Percentiles rank a stretch among this genome's conserved stretches.
Conservation (phyloP, 345 rosid species). For the Citrus unshiu region DNA sequence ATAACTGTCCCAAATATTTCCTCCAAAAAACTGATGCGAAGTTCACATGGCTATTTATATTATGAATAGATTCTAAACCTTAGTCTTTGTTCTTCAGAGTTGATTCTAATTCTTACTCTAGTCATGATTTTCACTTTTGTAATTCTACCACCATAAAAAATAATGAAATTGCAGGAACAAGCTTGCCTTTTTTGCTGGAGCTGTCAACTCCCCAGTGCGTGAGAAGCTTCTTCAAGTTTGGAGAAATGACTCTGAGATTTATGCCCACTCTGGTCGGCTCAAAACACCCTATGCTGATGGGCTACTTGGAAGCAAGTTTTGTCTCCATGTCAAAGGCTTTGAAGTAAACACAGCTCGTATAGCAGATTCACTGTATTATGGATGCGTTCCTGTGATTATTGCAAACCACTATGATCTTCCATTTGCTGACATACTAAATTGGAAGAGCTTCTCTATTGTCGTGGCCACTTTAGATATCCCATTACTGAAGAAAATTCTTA, state of each 20-base stretch:
- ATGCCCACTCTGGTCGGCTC: constrained; percentile 44
- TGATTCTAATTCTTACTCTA: background rate
- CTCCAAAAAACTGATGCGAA: background rate
- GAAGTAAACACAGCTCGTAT: constrained; percentile 65
- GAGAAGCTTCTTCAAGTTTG: constrained; percentile 44
- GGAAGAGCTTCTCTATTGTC: constrained; percentile 47
- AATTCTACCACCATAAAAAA: background rate
- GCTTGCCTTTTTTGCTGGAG: constrained; percentile 64
- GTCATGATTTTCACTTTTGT: background rate
- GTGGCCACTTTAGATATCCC: constrained; percentile 52
- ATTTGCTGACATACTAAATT: constrained; percentile 42
- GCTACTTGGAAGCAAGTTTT: constrained; percentile 54
- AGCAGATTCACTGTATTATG: constrained; percentile 49
- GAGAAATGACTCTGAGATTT: constrained; percentile 52
- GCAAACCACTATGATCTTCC: constrained; percentile 59
- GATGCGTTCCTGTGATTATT: constrained; percentile 48
- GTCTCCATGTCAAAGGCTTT: constrained; percentile 66
- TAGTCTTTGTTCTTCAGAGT: background rate
- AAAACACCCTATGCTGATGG: constrained; percentile 47
- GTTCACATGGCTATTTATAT: background rate
- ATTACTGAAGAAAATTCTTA: constrained; percentile 43
- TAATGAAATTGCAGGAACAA: constrained; percentile 36
- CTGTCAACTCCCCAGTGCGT: constrained; percentile 55
- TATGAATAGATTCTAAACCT: background rate
- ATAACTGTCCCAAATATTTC: background rate